These are phyloP conservation scores for Nicotiana obtusifolia DNA, from an alignment of 257 asterid genomes.

Conservation along the genomic window DNA sequence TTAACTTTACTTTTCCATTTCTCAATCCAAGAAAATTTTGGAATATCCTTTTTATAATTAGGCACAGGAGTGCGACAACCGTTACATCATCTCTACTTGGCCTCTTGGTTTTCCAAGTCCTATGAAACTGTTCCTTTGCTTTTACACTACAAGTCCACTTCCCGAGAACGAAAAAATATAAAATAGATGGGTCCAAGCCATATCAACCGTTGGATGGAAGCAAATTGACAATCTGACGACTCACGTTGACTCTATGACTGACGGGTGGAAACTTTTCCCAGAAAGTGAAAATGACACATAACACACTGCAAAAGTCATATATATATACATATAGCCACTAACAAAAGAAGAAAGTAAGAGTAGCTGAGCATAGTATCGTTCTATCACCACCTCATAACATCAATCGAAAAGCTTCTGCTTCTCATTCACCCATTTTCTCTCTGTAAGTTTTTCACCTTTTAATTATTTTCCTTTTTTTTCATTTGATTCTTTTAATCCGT, in stretches of 20 bases:
- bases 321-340: neutral
- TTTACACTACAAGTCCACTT: neutral
- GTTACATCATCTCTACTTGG: neutral
- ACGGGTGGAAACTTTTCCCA: conserved; percentile 6
- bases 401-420: conserved; percentile 3
- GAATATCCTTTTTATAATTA: neutral
- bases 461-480: neutral
- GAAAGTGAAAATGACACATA: neutral
- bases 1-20: neutral
- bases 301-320: neutral
- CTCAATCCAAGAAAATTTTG: neutral
- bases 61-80: neutral
- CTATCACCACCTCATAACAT: conserved; percentile 18
- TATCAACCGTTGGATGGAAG: conserved; percentile 13
- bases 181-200: neutral
- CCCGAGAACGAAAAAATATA: neutral
- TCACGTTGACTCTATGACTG: conserved; percentile 4
- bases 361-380: neutral
- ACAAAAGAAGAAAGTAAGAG: neutral
- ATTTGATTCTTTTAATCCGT: neutral
- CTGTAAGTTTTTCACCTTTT: neutral
- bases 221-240: conserved; percentile 25
- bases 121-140: neutral
- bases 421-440: neutral
- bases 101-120: neutral